Percentiles rank a stretch among this genome's conserved stretches.
These are phyloP conservation scores for Alternaria sp. DNA, from an alignment of 2,329 filamentous ascomycete genomes.

Conservation along the genomic window DNA sequence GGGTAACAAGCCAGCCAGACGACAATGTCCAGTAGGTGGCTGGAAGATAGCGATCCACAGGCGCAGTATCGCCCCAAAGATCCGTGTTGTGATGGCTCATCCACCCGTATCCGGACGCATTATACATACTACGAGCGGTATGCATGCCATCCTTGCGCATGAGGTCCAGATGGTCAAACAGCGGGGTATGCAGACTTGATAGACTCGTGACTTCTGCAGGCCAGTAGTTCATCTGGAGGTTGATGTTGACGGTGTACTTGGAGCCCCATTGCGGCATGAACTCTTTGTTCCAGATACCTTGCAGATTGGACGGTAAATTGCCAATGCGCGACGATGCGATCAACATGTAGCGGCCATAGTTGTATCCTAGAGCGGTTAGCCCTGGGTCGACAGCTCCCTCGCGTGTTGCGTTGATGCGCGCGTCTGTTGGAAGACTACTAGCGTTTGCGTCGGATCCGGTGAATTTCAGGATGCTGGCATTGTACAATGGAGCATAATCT, in stretches of 20 bases:
- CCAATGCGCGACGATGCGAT: conserved; percentile 42
- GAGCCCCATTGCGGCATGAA: conserved; percentile 55
- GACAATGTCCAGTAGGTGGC: conserved; percentile 35
- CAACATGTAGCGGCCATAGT: conserved; percentile 51
- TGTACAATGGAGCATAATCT: conserved; percentile 33
- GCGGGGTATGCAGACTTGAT: conserved; percentile 48
- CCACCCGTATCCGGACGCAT: conserved; percentile 36
- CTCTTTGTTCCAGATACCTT: conserved; percentile 54
- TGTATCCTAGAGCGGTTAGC: conserved; percentile 44
- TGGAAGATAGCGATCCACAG: conserved; percentile 31
- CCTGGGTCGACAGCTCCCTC: conserved; percentile 15
- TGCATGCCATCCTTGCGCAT: conserved; percentile 41
- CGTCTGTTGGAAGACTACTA: conserved; percentile 4
- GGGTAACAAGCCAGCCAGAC: conserved; percentile 35
- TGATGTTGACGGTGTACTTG: conserved; percentile 61
- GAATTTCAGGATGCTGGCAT: conserved; percentile 6
- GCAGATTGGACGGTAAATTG: conserved; percentile 52
- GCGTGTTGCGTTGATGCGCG: conserved; percentile 3
- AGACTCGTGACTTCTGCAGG: conserved; percentile 31
- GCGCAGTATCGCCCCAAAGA: conserved; percentile 32
- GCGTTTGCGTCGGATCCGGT: not conserved
- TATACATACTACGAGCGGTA: conserved; percentile 16
- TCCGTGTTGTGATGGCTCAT: conserved; percentile 37
- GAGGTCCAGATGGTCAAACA: conserved; percentile 52
- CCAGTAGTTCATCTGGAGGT: conserved; percentile 63